Base-by-base conservation (phyloP, 495 filamentous ascomycete genomes). In the Durotheca rogersii region DNA sequence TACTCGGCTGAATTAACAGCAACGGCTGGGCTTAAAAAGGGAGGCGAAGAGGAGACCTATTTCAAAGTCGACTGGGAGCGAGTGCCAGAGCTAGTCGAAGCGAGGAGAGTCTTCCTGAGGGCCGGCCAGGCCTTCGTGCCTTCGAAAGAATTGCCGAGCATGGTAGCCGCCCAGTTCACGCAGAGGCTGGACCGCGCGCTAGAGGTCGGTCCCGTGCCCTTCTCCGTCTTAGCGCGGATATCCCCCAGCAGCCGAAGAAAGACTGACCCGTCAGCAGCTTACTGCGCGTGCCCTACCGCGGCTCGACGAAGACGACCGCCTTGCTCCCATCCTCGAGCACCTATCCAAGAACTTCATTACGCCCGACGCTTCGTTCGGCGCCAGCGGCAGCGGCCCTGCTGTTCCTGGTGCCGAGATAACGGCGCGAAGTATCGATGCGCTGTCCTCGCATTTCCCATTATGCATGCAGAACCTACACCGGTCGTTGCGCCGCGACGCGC, bases 31-130 rank as follows among this genome's bases (percentile, higher is more conserved):
- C 52, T 53, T 5, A 67, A 58, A 53, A 79, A 80, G 62, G 67
- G 78, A 16, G 68, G 76, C 30, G 84, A 92, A 21, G 87, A 90
- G 49, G 81, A 79, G 58, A 78, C 73, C 4, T 99, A 89, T 84
- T 95, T 88, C 71, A 97, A 95, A 67, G 88, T 96, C 3, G 89
- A 95, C 62, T 99, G 92, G 89, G 86, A 88, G 67, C 80, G 81
- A 6, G 94, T 97, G 10, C 88, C 90, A 0, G 94, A 97, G 57
- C 71, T 99, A 31, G 83, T 99, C 3, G 91, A 96, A 69, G 58
- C 72, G 34, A 79, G 94, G 23, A 74, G 77, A 21, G 89, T 95
- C 2, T 84, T 90, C 37, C 37, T 99, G 44, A 86, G 76, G 53
- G 81, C 66, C 18, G 94, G 94, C 0, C 90, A 88, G 62, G 94